Evolutionary conservation across 2,329 filamentous ascomycete species (phyloP).

Genomic region (Paecilomyces sp.): DNA sequence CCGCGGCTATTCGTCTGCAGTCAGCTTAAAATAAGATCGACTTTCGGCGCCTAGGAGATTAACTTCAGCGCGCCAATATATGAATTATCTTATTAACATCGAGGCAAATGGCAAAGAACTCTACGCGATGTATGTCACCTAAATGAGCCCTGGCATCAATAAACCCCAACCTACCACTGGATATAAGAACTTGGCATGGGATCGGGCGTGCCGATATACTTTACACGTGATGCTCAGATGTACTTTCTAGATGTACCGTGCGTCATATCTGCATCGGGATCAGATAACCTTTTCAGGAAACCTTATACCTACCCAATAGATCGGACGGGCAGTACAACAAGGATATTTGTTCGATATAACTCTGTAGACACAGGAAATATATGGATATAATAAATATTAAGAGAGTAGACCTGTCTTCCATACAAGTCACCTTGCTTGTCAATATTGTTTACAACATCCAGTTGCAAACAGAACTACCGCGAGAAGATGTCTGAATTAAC

Average conservation of each 20-base stretch:
- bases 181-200: too few relatives aligned
- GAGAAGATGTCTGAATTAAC: conserved; percentile 24
- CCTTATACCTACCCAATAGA: conserved; percentile 12
- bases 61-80: too few relatives aligned
- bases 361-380: conserved; percentile 1
- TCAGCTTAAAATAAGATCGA: too few relatives aligned
- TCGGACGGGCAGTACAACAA: background rate
- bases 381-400: background rate
- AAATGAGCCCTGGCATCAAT: too few relatives aligned
- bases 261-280: conserved; percentile 13
- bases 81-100: too few relatives aligned
- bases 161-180: too few relatives aligned
- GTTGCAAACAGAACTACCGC: background rate
- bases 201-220: background rate
- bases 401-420: conserved; percentile 5
- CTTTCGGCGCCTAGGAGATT: too few relatives aligned
- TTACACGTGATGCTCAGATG: background rate
- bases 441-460: background rate
- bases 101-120: too few relatives aligned
- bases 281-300: conserved; percentile 25
- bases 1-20: too few relatives aligned
- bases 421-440: background rate
- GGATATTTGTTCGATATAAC: background rate
- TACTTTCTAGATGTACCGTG: background rate
- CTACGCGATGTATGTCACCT: too few relatives aligned